Conservation (phyloP, 1,284 basidiomycete species). For the Volvariella volvacea region DNA sequence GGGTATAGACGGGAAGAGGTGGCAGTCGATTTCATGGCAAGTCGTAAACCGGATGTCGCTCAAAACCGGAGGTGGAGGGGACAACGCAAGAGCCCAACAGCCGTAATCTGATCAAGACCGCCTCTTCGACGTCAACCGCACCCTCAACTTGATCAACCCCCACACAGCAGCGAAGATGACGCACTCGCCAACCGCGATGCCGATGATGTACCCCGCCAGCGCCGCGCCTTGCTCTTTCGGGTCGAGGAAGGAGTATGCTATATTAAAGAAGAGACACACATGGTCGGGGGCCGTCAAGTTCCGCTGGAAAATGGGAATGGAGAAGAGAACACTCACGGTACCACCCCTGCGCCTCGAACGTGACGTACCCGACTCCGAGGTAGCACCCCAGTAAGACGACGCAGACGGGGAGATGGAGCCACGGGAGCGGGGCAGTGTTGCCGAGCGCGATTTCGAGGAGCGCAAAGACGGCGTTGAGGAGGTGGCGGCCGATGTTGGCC, state of each 20-base stretch:
- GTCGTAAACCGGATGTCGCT: no score
- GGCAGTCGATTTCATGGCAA: no score
- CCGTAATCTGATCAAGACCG: no score
- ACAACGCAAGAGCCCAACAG: no score
- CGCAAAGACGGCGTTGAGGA: constrained; percentile 51
- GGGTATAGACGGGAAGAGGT: no score
- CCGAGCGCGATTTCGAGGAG: constrained; percentile 55
- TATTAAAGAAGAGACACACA: not conserved
- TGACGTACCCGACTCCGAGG: constrained; percentile 62
- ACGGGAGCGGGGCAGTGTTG: constrained; percentile 43
- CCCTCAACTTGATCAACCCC: constrained; percentile 9
- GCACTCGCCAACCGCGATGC: constrained; percentile 39
- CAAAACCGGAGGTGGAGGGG: no score
- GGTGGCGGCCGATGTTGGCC: constrained; percentile 55
- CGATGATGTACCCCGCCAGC: constrained; percentile 47
- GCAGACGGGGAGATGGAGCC: constrained; percentile 41
- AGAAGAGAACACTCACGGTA: constrained; percentile 42
- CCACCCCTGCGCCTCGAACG: constrained; percentile 48
- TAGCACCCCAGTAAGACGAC: constrained; percentile 49
- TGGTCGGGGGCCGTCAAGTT: not conserved
- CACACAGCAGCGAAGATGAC: constrained; percentile 40
- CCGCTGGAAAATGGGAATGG: not conserved
- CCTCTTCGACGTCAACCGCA: constrained; percentile 7
- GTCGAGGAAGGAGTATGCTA: constrained; percentile 31
- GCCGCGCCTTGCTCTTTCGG: constrained; percentile 18